Evolutionary conservation across 306 rosid genomes (phyloP).

Genomic region (Clitoria ternatea): DNA sequence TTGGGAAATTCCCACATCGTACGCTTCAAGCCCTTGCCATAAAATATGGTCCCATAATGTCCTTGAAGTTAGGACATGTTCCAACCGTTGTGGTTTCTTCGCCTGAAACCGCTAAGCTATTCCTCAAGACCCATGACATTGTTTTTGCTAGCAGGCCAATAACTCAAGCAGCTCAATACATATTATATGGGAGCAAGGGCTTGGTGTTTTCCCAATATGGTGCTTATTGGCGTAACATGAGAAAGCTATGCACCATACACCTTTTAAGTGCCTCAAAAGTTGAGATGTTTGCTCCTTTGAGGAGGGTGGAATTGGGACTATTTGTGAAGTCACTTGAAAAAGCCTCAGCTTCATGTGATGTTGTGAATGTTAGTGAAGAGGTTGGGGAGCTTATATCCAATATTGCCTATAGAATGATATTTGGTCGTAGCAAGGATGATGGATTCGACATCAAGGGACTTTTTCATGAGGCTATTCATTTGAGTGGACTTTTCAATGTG

Average conservation of each 20-base stretch:
- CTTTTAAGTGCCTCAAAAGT: conserved; percentile 24
- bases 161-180: not conserved
- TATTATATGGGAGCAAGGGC: not conserved
- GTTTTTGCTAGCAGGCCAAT: conserved; percentile 19
- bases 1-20: conserved; percentile 22
- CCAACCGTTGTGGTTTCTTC: conserved; percentile 29
- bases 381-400: not conserved
- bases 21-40: conserved; percentile 24
- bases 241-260: conserved; percentile 24
- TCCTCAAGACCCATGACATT: conserved; percentile 43
- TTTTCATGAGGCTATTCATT: not conserved
- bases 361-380: not conserved
- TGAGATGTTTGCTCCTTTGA: conserved; percentile 10
- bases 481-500: not conserved
- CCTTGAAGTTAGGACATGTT: conserved; percentile 6
- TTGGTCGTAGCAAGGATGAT: not conserved
- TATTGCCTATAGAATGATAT: not conserved
- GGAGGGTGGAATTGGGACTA: not conserved
- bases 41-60: conserved; percentile 37
- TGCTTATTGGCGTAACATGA: conserved; percentile 31
- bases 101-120: conserved; percentile 35
- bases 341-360: not conserved
- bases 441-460: conserved; percentile 10
- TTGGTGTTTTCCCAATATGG: conserved; percentile 5
- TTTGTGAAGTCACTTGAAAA: not conserved